phyloP scores from a whole-genome alignment of 805 yeast genomes.

The Peterozyma toletana region DNA sequence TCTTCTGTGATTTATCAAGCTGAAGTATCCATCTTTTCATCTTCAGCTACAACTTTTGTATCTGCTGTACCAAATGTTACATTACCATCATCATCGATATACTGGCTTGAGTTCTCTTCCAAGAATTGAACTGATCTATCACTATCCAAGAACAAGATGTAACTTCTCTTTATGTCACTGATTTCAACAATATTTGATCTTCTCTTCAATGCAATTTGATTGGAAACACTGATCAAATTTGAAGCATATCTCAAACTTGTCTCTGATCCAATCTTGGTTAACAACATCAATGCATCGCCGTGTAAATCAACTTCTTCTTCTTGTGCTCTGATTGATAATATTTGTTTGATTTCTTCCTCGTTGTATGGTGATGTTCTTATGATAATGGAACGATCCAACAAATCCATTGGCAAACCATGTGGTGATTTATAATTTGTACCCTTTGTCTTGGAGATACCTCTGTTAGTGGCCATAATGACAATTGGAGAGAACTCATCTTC shows the following conservation, averaged over 20 bases:
- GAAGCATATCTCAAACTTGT: conserved; percentile 90
- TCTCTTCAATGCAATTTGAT: conserved; percentile 78
- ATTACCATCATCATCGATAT: conserved; percentile 73
- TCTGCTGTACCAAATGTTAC: conserved; percentile 43
- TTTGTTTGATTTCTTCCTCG: conserved; percentile 79
- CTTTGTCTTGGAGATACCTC: conserved; percentile 89
- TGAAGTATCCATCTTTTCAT: conserved; percentile 32
- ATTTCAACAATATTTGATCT: conserved; percentile 66
- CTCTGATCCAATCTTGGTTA: conserved; percentile 85
- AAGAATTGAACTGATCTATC: conserved; percentile 83
- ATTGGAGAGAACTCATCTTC: conserved; percentile 97
- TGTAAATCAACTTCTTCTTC: conserved; percentile 88
- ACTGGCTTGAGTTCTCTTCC: conserved; percentile 47
- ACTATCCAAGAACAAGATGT: conserved; percentile 80
- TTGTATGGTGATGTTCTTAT: conserved; percentile 78
- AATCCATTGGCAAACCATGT: conserved; percentile 95
- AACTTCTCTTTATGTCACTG: conserved; percentile 80
- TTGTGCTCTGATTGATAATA: conserved; percentile 81
- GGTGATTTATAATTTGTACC: conserved; percentile 94
- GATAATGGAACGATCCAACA: conserved; percentile 88
- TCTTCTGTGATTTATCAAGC: conserved; percentile 9
- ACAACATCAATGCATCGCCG: conserved; percentile 75
- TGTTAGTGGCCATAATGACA: conserved; percentile 96
- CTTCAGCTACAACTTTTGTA: conserved; percentile 13
- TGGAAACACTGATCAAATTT: conserved; percentile 84